A percentile compares a stretch with the other conserved stretches of the same genome.
These are phyloP conservation scores for Crucihimalaya himalaica DNA, from an alignment of 345 rosid genomes.

Conservation along the genomic window DNA sequence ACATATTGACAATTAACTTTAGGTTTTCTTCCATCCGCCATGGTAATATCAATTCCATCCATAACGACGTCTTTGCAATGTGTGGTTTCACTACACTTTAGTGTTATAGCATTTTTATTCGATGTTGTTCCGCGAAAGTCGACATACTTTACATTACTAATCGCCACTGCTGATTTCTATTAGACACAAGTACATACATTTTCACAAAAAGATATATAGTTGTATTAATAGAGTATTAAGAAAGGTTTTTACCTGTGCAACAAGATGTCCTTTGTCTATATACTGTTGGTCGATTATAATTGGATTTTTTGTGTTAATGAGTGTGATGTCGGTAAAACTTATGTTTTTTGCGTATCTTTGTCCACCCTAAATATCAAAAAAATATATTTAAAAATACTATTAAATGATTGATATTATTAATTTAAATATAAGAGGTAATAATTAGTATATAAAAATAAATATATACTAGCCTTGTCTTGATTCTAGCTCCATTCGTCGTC, in stretches of 20 bases:
- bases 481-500: conserved; percentile 37
- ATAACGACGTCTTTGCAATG: conserved; percentile 20
- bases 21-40: conserved; percentile 23
- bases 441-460: neutral
- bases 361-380: conserved; percentile 27
- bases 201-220: neutral
- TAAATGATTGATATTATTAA: neutral
- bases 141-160: conserved; percentile 21
- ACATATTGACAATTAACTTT: conserved; percentile 18
- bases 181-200: neutral
- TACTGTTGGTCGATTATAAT: conserved; percentile 35
- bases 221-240: neutral
- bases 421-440: neutral
- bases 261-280: conserved; percentile 6
- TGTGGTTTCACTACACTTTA: conserved; percentile 22
- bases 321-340: conserved; percentile 29
- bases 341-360: conserved; percentile 33
- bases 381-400: neutral
- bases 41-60: conserved; percentile 26
- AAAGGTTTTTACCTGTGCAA: neutral
- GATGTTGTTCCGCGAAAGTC: conserved; percentile 24
- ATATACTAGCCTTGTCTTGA: conserved; percentile 35
- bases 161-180: conserved; percentile 29
- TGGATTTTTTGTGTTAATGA: conserved; percentile 29
- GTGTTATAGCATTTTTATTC: conserved; percentile 5